A percentile compares a stretch with the other conserved stretches of the same genome.
Conservation (phyloP, 306 rosid species). For the Rosa lucieae region DNA sequence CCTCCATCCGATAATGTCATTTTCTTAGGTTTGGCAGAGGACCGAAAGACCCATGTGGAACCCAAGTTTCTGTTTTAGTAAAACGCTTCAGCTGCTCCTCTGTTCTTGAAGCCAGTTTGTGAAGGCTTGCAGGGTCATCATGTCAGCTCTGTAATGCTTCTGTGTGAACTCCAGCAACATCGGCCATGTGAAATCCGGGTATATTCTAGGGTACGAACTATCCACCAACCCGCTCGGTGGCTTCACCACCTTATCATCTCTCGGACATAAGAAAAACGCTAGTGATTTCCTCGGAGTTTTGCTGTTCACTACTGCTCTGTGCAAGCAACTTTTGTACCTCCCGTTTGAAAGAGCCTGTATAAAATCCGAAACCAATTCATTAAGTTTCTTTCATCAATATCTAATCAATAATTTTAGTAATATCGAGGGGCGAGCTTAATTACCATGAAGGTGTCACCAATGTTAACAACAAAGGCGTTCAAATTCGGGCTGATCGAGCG, state of each 20-base stretch:
- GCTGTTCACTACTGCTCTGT: slow-evolving; percentile 95
- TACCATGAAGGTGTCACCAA: slow-evolving; percentile 99
- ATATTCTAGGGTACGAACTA: slow-evolving; percentile 48
- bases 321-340: slow-evolving; percentile 89
- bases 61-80: background rate
- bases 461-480: slow-evolving; percentile 87
- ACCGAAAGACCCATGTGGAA: slow-evolving; percentile 13
- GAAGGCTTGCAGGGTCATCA: slow-evolving; percentile 77
- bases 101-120: slow-evolving; percentile 65
- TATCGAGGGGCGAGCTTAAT: background rate
- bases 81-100: slow-evolving; percentile 30
- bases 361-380: background rate
- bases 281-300: slow-evolving; percentile 73
- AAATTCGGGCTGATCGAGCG: slow-evolving; percentile 67
- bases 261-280: slow-evolving; percentile 92
- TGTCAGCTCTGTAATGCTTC: slow-evolving; percentile 87
- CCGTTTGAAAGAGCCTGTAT: slow-evolving; percentile 90
- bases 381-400: background rate
- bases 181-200: slow-evolving; percentile 98
- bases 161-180: slow-evolving; percentile 80
- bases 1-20: slow-evolving; percentile 23
- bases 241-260: slow-evolving; percentile 67
- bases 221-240: slow-evolving; percentile 79
- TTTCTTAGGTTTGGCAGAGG: slow-evolving; percentile 17
- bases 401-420: background rate